A percentile compares a stretch with the other conserved stretches of the same genome.
Evolutionary conservation across 257 asterid species (phyloP).

Genomic region (Thymus mandschuricus): DNA sequence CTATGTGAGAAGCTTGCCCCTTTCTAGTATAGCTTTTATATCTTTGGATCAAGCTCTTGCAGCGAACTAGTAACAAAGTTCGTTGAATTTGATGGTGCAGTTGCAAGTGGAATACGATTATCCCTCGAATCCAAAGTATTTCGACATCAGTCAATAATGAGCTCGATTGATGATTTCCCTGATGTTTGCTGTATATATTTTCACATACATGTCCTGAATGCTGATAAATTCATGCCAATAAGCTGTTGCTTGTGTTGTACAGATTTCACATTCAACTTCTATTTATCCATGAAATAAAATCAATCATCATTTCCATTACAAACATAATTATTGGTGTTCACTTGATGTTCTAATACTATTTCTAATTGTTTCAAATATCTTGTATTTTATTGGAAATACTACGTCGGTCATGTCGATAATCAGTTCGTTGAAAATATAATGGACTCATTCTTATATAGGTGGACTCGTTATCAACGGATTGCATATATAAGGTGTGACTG

Average conservation of each 20-base stretch:
- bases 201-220: slow-evolving; percentile 42
- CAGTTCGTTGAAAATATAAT: too few relatives aligned
- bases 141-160: slow-evolving; percentile 55
- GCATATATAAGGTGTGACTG: too few relatives aligned
- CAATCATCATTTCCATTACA: slow-evolving; percentile 1
- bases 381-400: too few relatives aligned
- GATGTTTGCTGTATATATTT: slow-evolving; percentile 42
- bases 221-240: slow-evolving; percentile 37
- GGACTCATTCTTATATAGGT: too few relatives aligned
- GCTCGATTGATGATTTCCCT: slow-evolving; percentile 26
- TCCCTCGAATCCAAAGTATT: slow-evolving; percentile 86
- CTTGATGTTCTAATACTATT: too few relatives aligned
- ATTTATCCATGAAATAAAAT: slow-evolving; percentile 20
- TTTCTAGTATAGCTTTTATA: not conserved
- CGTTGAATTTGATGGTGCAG: slow-evolving; percentile 56
- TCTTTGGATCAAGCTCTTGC: not conserved
- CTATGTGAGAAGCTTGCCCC: not conserved
- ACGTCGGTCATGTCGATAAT: too few relatives aligned
- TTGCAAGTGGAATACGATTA: slow-evolving; percentile 78
- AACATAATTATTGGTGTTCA: not conserved
- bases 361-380: too few relatives aligned
- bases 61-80: slow-evolving; percentile 8
- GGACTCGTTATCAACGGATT: too few relatives aligned
- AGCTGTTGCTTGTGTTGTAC: slow-evolving; percentile 34
- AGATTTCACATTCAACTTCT: slow-evolving; percentile 26